A percentile compares a stretch with the other conserved stretches of the same genome.
phyloP scores from a whole-genome alignment of 2,329 filamentous ascomycete genomes.

The Rhinocladiella mackenziei region DNA sequence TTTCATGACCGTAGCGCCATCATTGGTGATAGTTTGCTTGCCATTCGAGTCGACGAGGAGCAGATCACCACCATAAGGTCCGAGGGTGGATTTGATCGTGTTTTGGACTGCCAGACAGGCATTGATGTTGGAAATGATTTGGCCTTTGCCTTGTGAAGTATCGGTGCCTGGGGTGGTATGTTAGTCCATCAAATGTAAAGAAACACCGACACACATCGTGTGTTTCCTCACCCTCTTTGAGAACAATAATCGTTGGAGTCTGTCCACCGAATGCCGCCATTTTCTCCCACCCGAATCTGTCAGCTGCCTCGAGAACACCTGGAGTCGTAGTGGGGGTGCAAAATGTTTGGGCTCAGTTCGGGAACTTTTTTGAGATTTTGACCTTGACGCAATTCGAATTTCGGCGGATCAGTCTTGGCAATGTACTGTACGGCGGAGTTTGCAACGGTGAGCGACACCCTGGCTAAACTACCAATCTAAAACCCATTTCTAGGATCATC shows the following conservation, averaged over 20 bases:
- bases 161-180: slow-evolving; percentile 69
- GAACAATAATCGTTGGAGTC: slow-evolving; percentile 95
- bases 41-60: slow-evolving; percentile 95
- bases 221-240: slow-evolving; percentile 84
- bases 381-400: slow-evolving; percentile 1
- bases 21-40: slow-evolving; percentile 95
- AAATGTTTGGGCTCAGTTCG: neutral
- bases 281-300: slow-evolving; percentile 4
- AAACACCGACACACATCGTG: neutral
- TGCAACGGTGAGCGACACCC: too few species aligned
- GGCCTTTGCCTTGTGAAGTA: slow-evolving; percentile 91
- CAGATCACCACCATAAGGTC: slow-evolving; percentile 93
- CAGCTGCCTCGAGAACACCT: neutral
- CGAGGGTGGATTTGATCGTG: slow-evolving; percentile 92
- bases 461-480: too few species aligned
- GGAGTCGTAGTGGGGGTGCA: slow-evolving; percentile 1
- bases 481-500: too few species aligned
- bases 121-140: slow-evolving; percentile 97
- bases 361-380: slow-evolving; percentile 4
- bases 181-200: slow-evolving; percentile 7
- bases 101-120: slow-evolving; percentile 93
- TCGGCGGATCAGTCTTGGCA: neutral
- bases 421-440: neutral
- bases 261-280: slow-evolving; percentile 80
- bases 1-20: slow-evolving; percentile 99